Conservation (phyloP, 2,329 filamentous ascomycete species). For the Phialophora expanda region DNA sequence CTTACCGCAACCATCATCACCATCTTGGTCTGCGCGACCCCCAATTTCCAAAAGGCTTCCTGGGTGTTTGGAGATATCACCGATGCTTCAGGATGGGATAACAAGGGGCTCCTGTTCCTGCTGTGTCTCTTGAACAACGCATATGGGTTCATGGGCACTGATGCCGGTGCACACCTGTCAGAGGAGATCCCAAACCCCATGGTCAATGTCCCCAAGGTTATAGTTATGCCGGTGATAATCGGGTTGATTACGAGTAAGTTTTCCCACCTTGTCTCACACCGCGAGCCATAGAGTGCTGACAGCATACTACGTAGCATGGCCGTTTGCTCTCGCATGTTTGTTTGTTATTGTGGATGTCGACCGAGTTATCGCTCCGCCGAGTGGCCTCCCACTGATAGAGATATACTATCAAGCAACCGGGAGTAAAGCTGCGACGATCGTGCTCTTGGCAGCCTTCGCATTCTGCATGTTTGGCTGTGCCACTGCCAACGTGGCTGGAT, state of each 20-base stretch:
- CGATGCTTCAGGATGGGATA: conserved; percentile 2
- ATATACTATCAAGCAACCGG: conserved; percentile 56
- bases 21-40: neutral
- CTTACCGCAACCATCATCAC: neutral
- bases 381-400: conserved; percentile 56
- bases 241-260: conserved; percentile 8
- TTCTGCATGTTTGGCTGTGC: conserved; percentile 19
- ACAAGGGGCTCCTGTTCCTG: neutral
- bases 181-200: conserved; percentile 7
- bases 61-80: neutral
- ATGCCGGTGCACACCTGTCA: conserved; percentile 3
- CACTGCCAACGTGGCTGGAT: conserved; percentile 6
- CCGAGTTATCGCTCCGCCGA: conserved; percentile 48
- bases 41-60: neutral
- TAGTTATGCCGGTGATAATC: neutral
- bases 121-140: neutral
- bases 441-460: conserved; percentile 55
- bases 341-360: conserved; percentile 52
- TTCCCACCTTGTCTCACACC: neutral
- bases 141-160: conserved; percentile 2
- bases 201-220: conserved; percentile 4
- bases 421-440: conserved; percentile 51
- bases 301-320: conserved; percentile 32
- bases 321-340: conserved; percentile 41
- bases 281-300: neutral